Base-by-base conservation (phyloP, 805 yeast species). In the Peterozyma toletana region DNA sequence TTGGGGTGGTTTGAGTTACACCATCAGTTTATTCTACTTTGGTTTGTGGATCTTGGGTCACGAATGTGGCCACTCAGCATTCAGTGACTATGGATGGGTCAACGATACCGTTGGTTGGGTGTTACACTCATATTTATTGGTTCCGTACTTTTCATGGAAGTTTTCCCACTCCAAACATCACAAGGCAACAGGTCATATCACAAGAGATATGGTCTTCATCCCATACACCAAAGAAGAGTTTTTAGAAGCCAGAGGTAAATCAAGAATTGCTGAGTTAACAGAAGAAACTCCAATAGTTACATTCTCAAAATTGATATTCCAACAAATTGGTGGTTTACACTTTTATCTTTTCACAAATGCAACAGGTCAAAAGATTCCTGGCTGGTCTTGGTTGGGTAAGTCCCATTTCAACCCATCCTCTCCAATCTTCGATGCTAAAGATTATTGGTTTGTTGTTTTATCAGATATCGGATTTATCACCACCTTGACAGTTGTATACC, bases 1-100 rank as follows among this genome's bases (percentile, higher is more conserved):
- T 7, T 75, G 74, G 76, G 50, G 54, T 43, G 54, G 63, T 27
- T 64, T 70, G 50, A 59, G 71, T 37, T 63, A 59, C 50, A 46
- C 57, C 47, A 60, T 67, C 50, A 75, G 80, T 43, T 62, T 75
- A 46, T 69, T 75, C 50, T 77, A 78, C 6, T 70, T 75, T 45
- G 83, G 84, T 37, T 58, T 77, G 41, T 78, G 83, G 83, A 74
- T 78, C 48, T 59, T 78, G 56, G 81, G 80, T 39, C 83, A 77
- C 56, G 82, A 77, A 60, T 78, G 83, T 66, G 83, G 83, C 36
- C 84, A 78, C 57, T 73, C 71, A 42, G 83, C 83, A 15, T 78
- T 78, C 55, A 70, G 78, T 34, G 80, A 77, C 52, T 74, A 74
- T 53, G 67, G 64, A 46, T 58, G 57, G 53, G 67, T 78, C 42